phyloP scores from a whole-genome alignment of 192 early-diverging fungal species.

The Gigaspora rosea region DNA sequence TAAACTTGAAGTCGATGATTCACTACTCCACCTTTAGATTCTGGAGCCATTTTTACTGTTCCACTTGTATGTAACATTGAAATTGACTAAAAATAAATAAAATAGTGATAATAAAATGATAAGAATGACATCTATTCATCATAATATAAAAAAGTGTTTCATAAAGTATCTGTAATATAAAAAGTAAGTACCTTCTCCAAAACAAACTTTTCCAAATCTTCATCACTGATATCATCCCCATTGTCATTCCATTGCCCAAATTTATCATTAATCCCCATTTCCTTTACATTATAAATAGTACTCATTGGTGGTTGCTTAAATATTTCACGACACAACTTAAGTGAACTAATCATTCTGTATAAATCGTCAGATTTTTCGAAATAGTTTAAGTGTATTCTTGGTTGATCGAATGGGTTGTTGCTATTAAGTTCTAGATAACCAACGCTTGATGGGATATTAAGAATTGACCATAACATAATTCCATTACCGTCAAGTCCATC shows the following conservation, averaged over 20 bases:
- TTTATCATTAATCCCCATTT: not conserved
- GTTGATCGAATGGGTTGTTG: no score
- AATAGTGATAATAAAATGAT: not conserved
- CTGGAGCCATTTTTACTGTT: conserved; percentile 1
- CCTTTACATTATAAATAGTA: not conserved
- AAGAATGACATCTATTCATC: not conserved
- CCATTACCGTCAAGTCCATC: no score
- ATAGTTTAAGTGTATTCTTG: no score
- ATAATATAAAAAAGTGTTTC: no score
- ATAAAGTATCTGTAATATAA: no score
- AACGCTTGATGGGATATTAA: no score
- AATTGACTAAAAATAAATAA: not conserved
- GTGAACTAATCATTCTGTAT: not conserved
- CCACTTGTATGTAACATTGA: not conserved
- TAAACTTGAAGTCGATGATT: conserved; percentile 14
- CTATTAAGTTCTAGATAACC: no score
- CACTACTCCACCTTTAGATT: not conserved
- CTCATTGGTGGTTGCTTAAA: not conserved
- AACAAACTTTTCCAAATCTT: conserved; percentile 1
- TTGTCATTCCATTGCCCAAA: no score
- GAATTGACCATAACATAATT: no score
- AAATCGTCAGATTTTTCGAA: no score
- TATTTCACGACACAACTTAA: not conserved
- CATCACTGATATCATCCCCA: not conserved
- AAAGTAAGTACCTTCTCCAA: not conserved